Base-by-base conservation (phyloP, 2,329 filamentous ascomycete genomes). In the Arthrobotrys entomopaga region DNA sequence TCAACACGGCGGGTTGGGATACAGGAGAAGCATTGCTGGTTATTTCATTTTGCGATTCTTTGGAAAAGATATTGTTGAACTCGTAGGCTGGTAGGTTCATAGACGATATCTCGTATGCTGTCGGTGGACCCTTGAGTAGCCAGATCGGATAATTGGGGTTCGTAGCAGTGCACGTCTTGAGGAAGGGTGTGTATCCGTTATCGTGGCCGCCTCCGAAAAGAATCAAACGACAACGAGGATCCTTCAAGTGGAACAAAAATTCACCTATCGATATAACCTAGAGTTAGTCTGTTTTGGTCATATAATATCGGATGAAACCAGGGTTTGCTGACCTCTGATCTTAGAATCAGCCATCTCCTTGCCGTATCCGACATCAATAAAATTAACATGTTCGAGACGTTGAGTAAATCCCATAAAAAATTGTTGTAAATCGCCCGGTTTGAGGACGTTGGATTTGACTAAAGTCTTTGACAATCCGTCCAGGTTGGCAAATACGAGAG, bases 151-250 rank as follows among this genome's bases (percentile, higher is more conserved):
- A 67, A 59, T 59, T 61, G 1, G 70, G 70, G 22, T 63, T 67
- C 3, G 70, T 74, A 20, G 70, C 70, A 5, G 70, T 74, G 24
- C 70, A 74, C 3, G 87, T 84, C 77, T 87, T 84, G 19, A 90
- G 80, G 76, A 89, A 87, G 7, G 87, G 84, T 3, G 86, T 86
- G 77, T 89, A 89, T 6, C 84, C 84, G 24, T 86, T 82, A 78
- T 89, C 87, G 77, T 89, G 87, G 1, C 87, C 88, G 58, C 89
- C 84, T 52, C 87, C 88, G 40, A 90, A 82, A 38, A 89, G 80
- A 54, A 90, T 83, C 77, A 88, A 85, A 78, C 85, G 87, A 82
- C 88, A 90, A 78, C 88, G 88, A 76, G 83, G 81, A 74, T 89
- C 88, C 76, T 83, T 82, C 53, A 89, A 81, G 79, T 90, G 77